phyloP scores from a whole-genome alignment of 768 basidiomycete species.

The Boletellus ananiceps region DNA sequence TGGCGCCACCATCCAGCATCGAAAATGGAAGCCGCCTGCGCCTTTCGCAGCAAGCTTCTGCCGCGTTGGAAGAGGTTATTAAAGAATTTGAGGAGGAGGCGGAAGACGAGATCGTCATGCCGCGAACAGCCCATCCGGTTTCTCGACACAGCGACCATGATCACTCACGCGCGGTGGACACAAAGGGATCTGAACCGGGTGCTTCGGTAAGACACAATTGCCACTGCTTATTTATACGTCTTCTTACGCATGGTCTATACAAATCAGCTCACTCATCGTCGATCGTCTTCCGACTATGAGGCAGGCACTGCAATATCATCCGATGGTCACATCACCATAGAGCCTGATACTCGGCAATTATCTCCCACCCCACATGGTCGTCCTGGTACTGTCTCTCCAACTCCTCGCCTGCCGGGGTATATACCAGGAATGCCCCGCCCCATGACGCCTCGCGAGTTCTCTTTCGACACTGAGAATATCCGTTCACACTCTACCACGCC shows the following conservation, averaged over 20 bases:
- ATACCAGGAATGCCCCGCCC: slow-evolving; percentile 88
- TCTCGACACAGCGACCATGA: slow-evolving; percentile 34
- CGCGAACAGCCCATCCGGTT: slow-evolving; percentile 50
- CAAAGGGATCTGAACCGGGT: slow-evolving; percentile 17
- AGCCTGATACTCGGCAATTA: slow-evolving; percentile 48
- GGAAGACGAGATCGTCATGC: slow-evolving; percentile 76
- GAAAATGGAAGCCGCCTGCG: slow-evolving; percentile 15
- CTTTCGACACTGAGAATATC: slow-evolving; percentile 65
- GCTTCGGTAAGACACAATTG: slow-evolving; percentile 22
- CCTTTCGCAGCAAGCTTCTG: slow-evolving; percentile 55
- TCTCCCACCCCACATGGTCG: slow-evolving; percentile 56
- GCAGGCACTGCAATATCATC: slow-evolving; percentile 69
- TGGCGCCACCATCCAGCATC: slow-evolving; percentile 13
- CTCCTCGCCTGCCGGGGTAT: slow-evolving; percentile 69
- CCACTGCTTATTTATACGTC: slow-evolving; percentile 4
- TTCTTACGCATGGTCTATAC: slow-evolving; percentile 17
- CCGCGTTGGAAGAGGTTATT: slow-evolving; percentile 73
- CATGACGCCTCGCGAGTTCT: slow-evolving; percentile 77
- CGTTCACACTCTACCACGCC: slow-evolving; percentile 70
- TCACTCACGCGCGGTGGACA: slow-evolving; percentile 16
- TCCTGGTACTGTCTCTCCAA: slow-evolving; percentile 47
- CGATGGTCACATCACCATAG: slow-evolving; percentile 48
- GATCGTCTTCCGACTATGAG: slow-evolving; percentile 44
- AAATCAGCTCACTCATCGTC: slow-evolving; percentile 26
- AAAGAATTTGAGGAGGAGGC: slow-evolving; percentile 70